Evolutionary conservation across 2,329 filamentous ascomycete genomes (phyloP).

Genomic region (Sordariomycetes sp.): DNA sequence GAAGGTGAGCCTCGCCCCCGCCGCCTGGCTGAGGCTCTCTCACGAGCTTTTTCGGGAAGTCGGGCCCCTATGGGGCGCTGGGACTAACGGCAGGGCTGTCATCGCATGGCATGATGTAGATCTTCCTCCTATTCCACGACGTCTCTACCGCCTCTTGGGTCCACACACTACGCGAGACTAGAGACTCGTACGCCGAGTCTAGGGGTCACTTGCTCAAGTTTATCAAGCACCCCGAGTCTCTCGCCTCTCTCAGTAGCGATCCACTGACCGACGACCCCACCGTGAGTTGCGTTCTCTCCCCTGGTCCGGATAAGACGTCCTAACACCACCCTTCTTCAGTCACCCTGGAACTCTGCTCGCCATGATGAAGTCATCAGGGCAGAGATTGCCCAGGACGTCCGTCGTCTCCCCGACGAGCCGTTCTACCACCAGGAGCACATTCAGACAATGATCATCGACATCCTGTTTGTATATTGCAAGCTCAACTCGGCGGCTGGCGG

Average conservation of each 20-base stretch:
- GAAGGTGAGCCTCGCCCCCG: constrained; percentile 50
- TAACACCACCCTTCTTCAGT: constrained; percentile 41
- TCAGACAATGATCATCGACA: constrained; percentile 74
- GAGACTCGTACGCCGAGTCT: constrained; percentile 63
- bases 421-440: constrained; percentile 76
- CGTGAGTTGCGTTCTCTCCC: constrained; percentile 23
- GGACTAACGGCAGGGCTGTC: neutral
- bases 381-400: constrained; percentile 91
- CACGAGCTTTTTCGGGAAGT: neutral
- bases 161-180: constrained; percentile 53
- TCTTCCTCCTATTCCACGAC: constrained; percentile 69
- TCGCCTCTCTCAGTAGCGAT: constrained; percentile 61
- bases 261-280: constrained; percentile 73
- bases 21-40: neutral
- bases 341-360: constrained; percentile 81
- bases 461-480: constrained; percentile 92
- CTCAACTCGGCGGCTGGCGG: constrained; percentile 74
- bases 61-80: neutral
- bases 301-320: neutral
- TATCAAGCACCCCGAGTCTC: constrained; percentile 73
- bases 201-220: constrained; percentile 68
- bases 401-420: constrained; percentile 80
- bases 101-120: constrained; percentile 31
- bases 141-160: constrained; percentile 58
- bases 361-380: constrained; percentile 73